Evolutionary conservation across 495 filamentous ascomycete species (phyloP).

Genomic region (Penicillium desertorum): DNA sequence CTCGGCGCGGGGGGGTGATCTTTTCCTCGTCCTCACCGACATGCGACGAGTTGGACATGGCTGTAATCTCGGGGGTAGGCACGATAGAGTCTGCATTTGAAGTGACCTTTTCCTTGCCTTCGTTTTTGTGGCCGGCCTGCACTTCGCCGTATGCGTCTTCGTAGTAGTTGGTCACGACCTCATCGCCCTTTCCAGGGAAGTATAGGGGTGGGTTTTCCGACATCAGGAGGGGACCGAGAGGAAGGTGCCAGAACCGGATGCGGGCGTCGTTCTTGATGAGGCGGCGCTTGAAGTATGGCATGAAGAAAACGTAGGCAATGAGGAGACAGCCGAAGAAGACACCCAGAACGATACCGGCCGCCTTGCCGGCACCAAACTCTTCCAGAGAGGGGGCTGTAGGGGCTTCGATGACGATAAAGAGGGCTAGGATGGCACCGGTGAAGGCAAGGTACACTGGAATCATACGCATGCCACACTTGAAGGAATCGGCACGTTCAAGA

Average conservation of each 20-base stretch:
- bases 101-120: slow-evolving; percentile 7
- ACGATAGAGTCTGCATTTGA: slow-evolving; percentile 58
- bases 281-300: slow-evolving; percentile 62
- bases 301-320: slow-evolving; percentile 56
- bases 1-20: slow-evolving; percentile 44
- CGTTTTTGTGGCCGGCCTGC: slow-evolving; percentile 22
- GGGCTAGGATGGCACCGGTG: slow-evolving; percentile 59
- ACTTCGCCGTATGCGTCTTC: slow-evolving; percentile 36
- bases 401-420: slow-evolving; percentile 56
- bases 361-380: slow-evolving; percentile 50
- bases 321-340: slow-evolving; percentile 54
- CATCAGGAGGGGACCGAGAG: slow-evolving; percentile 56
- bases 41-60: slow-evolving; percentile 26
- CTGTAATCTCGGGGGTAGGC: slow-evolving; percentile 69
- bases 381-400: slow-evolving; percentile 40
- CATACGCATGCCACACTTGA: slow-evolving; percentile 55
- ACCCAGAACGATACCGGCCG: slow-evolving; percentile 57
- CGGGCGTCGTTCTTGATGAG: slow-evolving; percentile 56
- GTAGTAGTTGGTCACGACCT: slow-evolving; percentile 52
- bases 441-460: slow-evolving; percentile 63
- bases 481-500: slow-evolving; percentile 56
- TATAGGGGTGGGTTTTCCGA: slow-evolving; percentile 45
- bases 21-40: slow-evolving; percentile 61
- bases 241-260: slow-evolving; percentile 57
- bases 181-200: slow-evolving; percentile 46